Base-by-base conservation (phyloP, 371 early-diverging fungal species). In the Syncephalis plumigaleata region DNA sequence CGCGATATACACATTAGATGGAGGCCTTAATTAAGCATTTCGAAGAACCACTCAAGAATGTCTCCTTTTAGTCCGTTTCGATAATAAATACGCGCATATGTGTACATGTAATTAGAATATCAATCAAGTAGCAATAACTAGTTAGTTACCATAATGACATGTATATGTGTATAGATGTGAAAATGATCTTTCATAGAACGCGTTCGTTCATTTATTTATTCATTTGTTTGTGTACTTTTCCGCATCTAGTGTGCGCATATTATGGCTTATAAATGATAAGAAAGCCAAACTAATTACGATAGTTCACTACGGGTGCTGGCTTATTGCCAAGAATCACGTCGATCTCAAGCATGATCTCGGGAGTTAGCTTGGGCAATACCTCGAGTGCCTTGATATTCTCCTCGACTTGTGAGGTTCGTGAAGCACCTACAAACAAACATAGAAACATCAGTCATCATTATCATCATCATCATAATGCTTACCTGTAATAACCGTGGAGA, bases 381-480 rank as follows among this genome's bases (percentile, higher is more conserved):
- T 52, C 57, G 5, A 85, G 48, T 2, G 82, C 70, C 53, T 71
- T 63, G 31, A 85, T 58, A 57, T 89, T 83, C 59, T 87, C 87
- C 45, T 57, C 63, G 7, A 86, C 68, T 68, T 89, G 87, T 39
- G 68, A 62, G 0, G 78, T 71, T 39, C 68, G 69, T 9, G 76
- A 71, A 7, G 86, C 89, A 9, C 87, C 31, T 31, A 31, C 11
- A n/a, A n/a, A n/a, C 11, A 31, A 31, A 31, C 31, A 31, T 31
- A 31, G 31, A 31, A 47, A 18, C 2, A 24, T n/a, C n/a, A 31
- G 21, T 39, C 1, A 11, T 24, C 21, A 13, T 1, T 18, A 16
- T 9, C 15, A 15, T 44, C 20, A 53, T 17, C 8, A 8, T 55
- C 1, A 4, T 31, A 25, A 61, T 7, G 31, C 31, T 31, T 31